phyloP scores from a whole-genome alignment of 306 rosid genomes.

The Lablab purpureus region DNA sequence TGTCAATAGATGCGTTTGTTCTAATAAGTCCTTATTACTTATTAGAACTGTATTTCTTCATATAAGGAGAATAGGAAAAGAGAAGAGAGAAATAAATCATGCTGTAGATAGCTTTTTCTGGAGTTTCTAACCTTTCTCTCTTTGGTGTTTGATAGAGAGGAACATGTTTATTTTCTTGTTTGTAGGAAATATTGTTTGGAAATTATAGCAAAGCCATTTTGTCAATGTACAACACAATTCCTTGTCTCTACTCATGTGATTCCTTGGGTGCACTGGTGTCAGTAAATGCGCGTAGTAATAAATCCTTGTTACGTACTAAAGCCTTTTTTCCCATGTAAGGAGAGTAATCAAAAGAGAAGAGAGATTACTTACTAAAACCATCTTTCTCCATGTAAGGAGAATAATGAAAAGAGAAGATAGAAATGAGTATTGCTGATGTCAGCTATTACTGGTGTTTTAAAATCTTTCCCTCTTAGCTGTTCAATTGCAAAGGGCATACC shows the following conservation, averaged over 20 bases:
- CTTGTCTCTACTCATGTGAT: neutral
- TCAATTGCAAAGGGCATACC: conserved; percentile 12
- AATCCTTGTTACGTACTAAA: neutral
- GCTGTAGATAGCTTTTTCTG: conserved; percentile 5
- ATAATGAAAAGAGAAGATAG: neutral
- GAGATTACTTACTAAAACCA: neutral
- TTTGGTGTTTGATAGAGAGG: conserved; percentile 16
- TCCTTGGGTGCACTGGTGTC: neutral
- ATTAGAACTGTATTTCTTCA: neutral
- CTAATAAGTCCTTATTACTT: neutral
- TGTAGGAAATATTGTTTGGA: neutral
- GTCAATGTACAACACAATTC: neutral
- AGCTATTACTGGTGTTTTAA: conserved; percentile 27
- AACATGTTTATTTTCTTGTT: neutral
- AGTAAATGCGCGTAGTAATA: neutral
- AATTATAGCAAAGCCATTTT: neutral
- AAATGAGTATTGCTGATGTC: neutral
- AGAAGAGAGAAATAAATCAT: neutral
- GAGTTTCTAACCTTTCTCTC: conserved; percentile 17
- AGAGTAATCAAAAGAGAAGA: neutral
- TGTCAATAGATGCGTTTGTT: neutral
- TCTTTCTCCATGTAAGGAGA: neutral
- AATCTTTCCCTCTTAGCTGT: conserved; percentile 8
- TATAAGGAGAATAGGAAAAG: neutral
- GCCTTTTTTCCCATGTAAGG: neutral